Base-by-base conservation (phyloP, 2,329 filamentous ascomycete species). In the Chlorencoelia australis region DNA sequence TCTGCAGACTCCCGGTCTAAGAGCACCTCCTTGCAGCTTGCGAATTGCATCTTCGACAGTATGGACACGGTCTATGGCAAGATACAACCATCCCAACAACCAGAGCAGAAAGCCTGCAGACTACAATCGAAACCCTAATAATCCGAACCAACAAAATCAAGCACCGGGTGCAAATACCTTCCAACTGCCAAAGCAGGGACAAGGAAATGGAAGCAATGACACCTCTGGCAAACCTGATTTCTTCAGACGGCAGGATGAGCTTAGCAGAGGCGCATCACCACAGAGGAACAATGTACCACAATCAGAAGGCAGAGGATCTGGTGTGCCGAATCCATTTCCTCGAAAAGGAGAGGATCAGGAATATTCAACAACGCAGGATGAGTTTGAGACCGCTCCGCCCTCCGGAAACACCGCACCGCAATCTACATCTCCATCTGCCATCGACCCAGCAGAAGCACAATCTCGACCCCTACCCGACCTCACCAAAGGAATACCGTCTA, bases 401-500 rank as follows among this genome's bases (percentile, higher is more conserved):
- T 47, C 52, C 48, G 39, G 51, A 52, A 52, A 65, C 42, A 60
- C 56, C 17, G 51, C 58, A 25, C 51, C 53, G 19, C 46, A 57
- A 49, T 48, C 48, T 15, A 37, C 49, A 25, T 49, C 51, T 14
- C 41, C 51, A 32, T 47, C 61, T 41, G 51, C 57, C 33, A 51
- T 62, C 37, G 60, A 65, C 28, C 45, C 59, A 31, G 60, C 65
- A 34, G 51, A 54, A 33, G 60, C 64, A 34, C 67, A 75, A 16
- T 67, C 73, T 35, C 71, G 79, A 52, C 79, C 84, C 35, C 73
- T 95, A 9, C 89, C 89, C 35, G 88, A 96, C 57, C 69, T 96
- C 29, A 91, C 86, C n/a, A 80, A 89, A 54, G 89, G 89, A 46
- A 94, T 96, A 44, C 89, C 89, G 0, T 94, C 88, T 2, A 94